Percentiles rank a stretch among this genome's conserved stretches.
Conservation (phyloP, 2,329 filamentous ascomycete genomes). For the Didymella arachidicola region DNA sequence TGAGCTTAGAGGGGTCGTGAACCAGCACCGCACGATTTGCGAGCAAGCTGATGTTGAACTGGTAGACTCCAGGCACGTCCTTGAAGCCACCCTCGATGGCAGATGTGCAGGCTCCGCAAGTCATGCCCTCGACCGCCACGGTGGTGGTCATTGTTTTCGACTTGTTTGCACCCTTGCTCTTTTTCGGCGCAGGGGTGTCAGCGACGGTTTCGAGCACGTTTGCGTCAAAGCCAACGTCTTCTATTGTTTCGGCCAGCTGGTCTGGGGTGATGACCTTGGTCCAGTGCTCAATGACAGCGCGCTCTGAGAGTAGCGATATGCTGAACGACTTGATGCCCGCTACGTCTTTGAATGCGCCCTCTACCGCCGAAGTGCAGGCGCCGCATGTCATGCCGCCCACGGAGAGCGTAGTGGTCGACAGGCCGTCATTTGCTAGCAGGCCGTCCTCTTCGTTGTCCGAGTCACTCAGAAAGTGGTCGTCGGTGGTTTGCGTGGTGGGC, state of each 20-base stretch:
- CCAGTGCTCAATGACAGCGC: slow-evolving; percentile 86
- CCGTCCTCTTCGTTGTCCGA: slow-evolving; percentile 46
- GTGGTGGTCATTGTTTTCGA: slow-evolving; percentile 73
- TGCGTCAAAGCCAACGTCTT: slow-evolving; percentile 80
- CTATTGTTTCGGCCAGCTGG: slow-evolving; percentile 65
- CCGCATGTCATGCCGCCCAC: slow-evolving; percentile 92
- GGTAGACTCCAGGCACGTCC: slow-evolving; percentile 76
- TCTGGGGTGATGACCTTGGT: slow-evolving; percentile 60
- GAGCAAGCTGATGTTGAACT: slow-evolving; percentile 93
- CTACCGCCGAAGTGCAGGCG: slow-evolving; percentile 85
- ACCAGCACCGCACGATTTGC: slow-evolving; percentile 90
- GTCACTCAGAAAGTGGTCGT: slow-evolving; percentile 49
- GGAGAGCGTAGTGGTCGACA: slow-evolving; percentile 73
- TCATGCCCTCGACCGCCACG: slow-evolving; percentile 94
- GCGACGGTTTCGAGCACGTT: slow-evolving; percentile 75
- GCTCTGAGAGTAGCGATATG: slow-evolving; percentile 83
- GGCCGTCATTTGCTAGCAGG: slow-evolving; percentile 49
- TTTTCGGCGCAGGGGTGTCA: slow-evolving; percentile 44
- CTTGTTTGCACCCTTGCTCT: slow-evolving; percentile 51
- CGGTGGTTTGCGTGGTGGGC: slow-evolving; percentile 58
- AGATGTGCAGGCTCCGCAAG: slow-evolving; percentile 93
- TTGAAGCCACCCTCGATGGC: slow-evolving; percentile 86
- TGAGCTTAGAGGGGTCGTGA: slow-evolving; percentile 76
- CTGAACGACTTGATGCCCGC: slow-evolving; percentile 77
- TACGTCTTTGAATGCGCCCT: slow-evolving; percentile 79